Conservation (phyloP, 2,329 filamentous ascomycete genomes). For the Leptographium lundbergii region DNA sequence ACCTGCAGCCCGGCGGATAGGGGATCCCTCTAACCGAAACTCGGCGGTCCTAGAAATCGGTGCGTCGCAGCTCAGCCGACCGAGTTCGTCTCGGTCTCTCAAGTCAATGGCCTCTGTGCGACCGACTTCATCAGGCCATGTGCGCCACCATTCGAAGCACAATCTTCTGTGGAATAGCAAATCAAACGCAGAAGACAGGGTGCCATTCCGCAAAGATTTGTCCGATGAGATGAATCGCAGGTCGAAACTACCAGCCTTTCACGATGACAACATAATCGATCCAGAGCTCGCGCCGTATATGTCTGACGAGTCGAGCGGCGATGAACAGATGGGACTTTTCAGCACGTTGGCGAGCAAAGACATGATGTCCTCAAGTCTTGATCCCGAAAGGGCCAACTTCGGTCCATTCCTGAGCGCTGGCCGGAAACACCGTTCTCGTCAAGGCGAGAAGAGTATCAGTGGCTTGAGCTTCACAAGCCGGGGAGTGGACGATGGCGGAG, state of each 20-base stretch:
- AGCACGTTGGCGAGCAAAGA: slow-evolving; percentile 58
- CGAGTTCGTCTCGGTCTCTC: slow-evolving; percentile 84
- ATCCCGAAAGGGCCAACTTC: slow-evolving; percentile 63
- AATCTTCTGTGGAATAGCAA: slow-evolving; percentile 70
- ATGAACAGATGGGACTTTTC: slow-evolving; percentile 83
- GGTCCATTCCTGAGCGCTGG: slow-evolving; percentile 59
- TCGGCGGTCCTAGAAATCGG: slow-evolving; percentile 89
- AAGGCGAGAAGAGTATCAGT: slow-evolving; percentile 62
- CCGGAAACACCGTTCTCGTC: slow-evolving; percentile 59
- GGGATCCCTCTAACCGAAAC: slow-evolving; percentile 62
- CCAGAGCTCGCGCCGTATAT: slow-evolving; percentile 90
- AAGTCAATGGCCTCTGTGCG: slow-evolving; percentile 58
- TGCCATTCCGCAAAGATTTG: slow-evolving; percentile 68
- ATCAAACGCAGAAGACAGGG: slow-evolving; percentile 60
- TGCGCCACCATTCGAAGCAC: slow-evolving; percentile 77
- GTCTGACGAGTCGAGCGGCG: slow-evolving; percentile 88
- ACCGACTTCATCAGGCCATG: slow-evolving; percentile 68
- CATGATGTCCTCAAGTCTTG: slow-evolving; percentile 50
- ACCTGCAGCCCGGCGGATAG: slow-evolving; percentile 49
- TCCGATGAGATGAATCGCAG: slow-evolving; percentile 54
- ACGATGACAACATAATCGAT: slow-evolving; percentile 97
- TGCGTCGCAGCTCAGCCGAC: slow-evolving; percentile 68
- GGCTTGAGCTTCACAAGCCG: slow-evolving; percentile 58
- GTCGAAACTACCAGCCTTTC: slow-evolving; percentile 73
- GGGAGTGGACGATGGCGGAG: slow-evolving; percentile 51